These are phyloP conservation scores for Aureobasidium musti DNA, from an alignment of 2,329 filamentous ascomycete genomes.

Conservation along the genomic window DNA sequence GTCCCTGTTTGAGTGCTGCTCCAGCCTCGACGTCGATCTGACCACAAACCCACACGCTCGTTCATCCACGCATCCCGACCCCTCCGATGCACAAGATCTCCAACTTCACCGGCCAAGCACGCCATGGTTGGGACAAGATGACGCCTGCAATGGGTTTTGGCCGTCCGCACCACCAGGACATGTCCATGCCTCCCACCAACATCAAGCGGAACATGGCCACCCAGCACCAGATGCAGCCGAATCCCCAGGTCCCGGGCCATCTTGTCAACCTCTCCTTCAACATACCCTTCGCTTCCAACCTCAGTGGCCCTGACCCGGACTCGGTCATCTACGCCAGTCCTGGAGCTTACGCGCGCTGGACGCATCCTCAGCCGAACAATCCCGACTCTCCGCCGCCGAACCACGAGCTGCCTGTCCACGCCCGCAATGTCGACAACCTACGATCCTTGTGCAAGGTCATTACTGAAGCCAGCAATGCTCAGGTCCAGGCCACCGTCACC, in stretches of 20 bases:
- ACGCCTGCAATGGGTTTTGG: constrained; percentile 63
- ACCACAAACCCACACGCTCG: constrained; percentile 26
- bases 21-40: constrained; percentile 24
- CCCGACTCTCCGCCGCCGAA: constrained; percentile 75
- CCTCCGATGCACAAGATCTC: constrained; percentile 65
- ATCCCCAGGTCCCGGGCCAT: constrained; percentile 70
- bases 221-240: constrained; percentile 45
- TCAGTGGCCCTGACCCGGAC: constrained; percentile 88
- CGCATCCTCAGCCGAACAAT: constrained; percentile 68
- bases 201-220: constrained; percentile 59
- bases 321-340: constrained; percentile 92
- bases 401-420: constrained; percentile 89
- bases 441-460: constrained; percentile 79
- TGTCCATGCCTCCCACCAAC: constrained; percentile 44
- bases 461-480: constrained; percentile 62
- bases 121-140: constrained; percentile 69
- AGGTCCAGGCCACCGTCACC: constrained; percentile 80
- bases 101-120: constrained; percentile 66
- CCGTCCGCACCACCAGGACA: constrained; percentile 34
- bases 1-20: constrained; percentile 12
- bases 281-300: constrained; percentile 89
- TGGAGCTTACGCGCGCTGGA: constrained; percentile 88
- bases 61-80: not conserved
- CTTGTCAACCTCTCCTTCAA: constrained; percentile 95
- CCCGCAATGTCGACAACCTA: constrained; percentile 78